Evolutionary conservation across 192 early-diverging fungal genomes (phyloP).

Genomic region (Piromyces sp.): DNA sequence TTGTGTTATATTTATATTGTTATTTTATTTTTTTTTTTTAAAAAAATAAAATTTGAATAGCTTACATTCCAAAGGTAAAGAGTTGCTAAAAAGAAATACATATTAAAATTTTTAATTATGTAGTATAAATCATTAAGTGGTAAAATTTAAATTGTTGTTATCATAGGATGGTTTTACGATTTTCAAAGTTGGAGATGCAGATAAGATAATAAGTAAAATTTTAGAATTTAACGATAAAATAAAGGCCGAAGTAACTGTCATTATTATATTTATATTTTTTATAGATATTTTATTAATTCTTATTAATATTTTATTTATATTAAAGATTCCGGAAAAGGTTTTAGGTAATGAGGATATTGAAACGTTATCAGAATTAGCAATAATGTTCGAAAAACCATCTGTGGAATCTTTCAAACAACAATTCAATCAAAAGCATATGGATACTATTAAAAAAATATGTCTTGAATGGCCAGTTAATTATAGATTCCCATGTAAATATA

Average conservation of each 20-base stretch:
- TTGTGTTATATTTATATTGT: too few relatives aligned
- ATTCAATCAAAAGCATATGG: neutral
- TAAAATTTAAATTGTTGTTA: too few relatives aligned
- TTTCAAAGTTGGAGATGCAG: neutral
- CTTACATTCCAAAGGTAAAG: too few relatives aligned
- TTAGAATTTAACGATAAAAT: neutral
- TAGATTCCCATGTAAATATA: neutral
- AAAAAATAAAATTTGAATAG: too few relatives aligned
- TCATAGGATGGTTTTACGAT: neutral
- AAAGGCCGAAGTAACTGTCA: neutral
- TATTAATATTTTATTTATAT: too few relatives aligned
- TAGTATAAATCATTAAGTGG: too few relatives aligned
- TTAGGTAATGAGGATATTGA: neutral
- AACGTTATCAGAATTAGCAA: neutral
- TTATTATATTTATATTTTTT: neutral
- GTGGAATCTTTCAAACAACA: neutral
- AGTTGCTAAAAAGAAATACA: too few relatives aligned
- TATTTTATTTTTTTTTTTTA: too few relatives aligned
- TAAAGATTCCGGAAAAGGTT: neutral
- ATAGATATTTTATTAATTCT: too few relatives aligned
- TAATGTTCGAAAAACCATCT: neutral
- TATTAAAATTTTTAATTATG: too few relatives aligned
- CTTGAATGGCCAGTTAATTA: neutral
- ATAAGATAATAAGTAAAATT: neutral
- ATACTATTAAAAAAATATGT: neutral